Evolutionary conservation across 2,329 filamentous ascomycete genomes (phyloP).

Genomic region (Thielaviopsis musarum): DNA sequence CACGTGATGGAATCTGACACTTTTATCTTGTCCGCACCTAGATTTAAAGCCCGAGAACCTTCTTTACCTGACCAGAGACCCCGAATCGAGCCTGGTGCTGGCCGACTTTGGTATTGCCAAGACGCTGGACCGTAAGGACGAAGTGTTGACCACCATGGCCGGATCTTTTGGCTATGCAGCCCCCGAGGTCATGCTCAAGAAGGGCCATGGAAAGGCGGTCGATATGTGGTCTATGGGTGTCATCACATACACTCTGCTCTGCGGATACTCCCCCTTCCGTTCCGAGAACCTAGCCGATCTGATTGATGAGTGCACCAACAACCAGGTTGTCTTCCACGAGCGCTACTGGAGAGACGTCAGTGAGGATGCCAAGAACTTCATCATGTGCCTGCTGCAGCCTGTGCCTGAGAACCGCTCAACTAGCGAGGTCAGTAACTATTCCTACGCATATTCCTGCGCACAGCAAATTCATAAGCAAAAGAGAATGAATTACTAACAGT

Average conservation of each 20-base stretch:
- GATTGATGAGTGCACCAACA: conserved; percentile 81
- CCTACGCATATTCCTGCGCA: neutral
- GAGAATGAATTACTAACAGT: neutral
- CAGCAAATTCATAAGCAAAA: neutral
- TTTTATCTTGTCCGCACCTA: conserved; percentile 21
- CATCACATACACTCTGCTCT: conserved; percentile 95
- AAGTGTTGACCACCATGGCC: conserved; percentile 94
- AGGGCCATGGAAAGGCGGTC: conserved; percentile 92
- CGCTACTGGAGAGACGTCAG: conserved; percentile 98
- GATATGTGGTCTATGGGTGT: conserved; percentile 99
- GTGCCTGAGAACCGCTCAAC: conserved; percentile 60
- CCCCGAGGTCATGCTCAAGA: conserved; percentile 95
- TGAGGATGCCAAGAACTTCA: conserved; percentile 88
- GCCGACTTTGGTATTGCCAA: conserved; percentile 98
- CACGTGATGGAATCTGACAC: neutral
- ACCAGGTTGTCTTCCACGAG: conserved; percentile 83
- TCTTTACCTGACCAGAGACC: conserved; percentile 67
- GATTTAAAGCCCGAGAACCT: conserved; percentile 98
- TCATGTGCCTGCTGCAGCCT: conserved; percentile 62
- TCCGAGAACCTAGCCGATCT: conserved; percentile 85
- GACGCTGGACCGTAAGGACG: conserved; percentile 79
- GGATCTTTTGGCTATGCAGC: conserved; percentile 96
- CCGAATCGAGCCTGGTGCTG: conserved; percentile 72
- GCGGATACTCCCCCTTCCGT: conserved; percentile 94
- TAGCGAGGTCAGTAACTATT: conserved; percentile 43